Base-by-base conservation (phyloP, 1,139 yeast species). In the Yamadazyma mexicana region DNA sequence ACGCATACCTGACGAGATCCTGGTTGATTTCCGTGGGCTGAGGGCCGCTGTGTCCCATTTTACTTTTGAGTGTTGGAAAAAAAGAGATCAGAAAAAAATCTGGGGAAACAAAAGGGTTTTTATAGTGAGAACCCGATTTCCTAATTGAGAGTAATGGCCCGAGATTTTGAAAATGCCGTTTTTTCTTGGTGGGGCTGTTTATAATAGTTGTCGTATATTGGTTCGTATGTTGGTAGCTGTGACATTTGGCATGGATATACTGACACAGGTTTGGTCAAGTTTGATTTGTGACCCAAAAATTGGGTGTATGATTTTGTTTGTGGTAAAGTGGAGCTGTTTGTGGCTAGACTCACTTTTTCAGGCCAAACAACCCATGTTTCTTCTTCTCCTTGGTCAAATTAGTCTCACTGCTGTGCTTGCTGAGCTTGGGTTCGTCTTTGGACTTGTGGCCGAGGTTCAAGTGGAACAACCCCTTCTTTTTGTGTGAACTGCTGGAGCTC, bases 1-100 rank as follows among this genome's bases (percentile, higher is more conserved):
- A 64, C 9, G 77, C 78, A 48, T 57, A 74, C 15, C 61, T 56
- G 26, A 73, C 69, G 33, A 73, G 56, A 8, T 28, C 20, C 20
- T 15, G 7, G 31, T 28, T 28, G 18, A 28, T 11, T 16, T 28
- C 31, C 3, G 31, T 28, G 9, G 31, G 20, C 17, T 15, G 31
- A 5, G 20, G 18, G 18, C 31, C 17, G 20, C 12, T 28, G 31
- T 5, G 5, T 28, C 20, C 31, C 31, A 28, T 28, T 15, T 14
- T 12, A 5, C 17, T 20, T 6, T 20, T 20, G 5, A 8, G 8
- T 20, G 5, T 20, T 20, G 8, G 8, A 20, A 20, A 8, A 20
- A 15, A 5, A n/a, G n/a, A n/a, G n/a, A n/a, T n/a, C n/a, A n/a
- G n/a, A n/a, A 15, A 27, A 12, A 27, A 27, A 27, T 27, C 30